Evolutionary conservation across 176 grass and related monocot genomes (phyloP).

Genomic region (Musa beccarii): DNA sequence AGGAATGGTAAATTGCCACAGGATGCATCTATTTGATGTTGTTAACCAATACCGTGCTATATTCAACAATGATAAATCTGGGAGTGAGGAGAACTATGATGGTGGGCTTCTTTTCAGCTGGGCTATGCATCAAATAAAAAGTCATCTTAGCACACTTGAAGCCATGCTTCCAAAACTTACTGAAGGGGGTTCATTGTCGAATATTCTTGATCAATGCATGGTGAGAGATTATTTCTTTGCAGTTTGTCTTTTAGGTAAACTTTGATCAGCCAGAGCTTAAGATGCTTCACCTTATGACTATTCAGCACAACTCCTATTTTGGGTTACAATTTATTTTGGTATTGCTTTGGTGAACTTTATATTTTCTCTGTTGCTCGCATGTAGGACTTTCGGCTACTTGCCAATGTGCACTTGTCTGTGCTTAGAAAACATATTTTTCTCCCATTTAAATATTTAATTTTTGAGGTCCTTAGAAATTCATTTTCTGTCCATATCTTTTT

Average conservation of each 20-base stretch:
- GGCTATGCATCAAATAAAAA: conserved; percentile 94
- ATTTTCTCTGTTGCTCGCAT: no score
- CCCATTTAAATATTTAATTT: no score
- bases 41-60: conserved; percentile 97
- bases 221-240: conserved; percentile 39
- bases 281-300: background rate
- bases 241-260: background rate
- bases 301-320: background rate
- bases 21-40: conserved; percentile 87
- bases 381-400: no score
- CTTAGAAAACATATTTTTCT: no score
- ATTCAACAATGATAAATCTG: conserved; percentile 98
- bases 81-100: conserved; percentile 79
- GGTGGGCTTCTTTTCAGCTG: conserved; percentile 91
- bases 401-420: no score
- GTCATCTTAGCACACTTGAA: conserved; percentile 72
- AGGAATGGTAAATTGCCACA: conserved; percentile 83
- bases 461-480: no score
- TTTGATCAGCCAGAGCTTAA: background rate
- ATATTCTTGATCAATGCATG: conserved; percentile 89
- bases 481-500: no score
- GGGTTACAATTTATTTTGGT: no score
- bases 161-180: conserved; percentile 85
- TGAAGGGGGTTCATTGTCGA: conserved; percentile 86
- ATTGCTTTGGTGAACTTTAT: no score